phyloP scores from a whole-genome alignment of 345 rosid species.

The Citrus glauca region DNA sequence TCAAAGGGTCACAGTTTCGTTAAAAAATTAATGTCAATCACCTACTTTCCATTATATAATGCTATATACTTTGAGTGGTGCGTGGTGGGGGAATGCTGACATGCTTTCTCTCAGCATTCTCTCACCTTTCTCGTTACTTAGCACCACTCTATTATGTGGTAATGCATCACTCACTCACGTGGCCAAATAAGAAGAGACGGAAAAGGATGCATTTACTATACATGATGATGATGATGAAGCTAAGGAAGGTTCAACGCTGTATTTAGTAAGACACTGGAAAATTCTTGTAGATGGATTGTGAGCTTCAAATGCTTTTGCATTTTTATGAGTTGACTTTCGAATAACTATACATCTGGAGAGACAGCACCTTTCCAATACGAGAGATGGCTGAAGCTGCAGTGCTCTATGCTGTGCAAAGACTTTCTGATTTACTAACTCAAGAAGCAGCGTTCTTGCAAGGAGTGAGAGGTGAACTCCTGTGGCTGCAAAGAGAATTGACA shows the following conservation, averaged over 20 bases:
- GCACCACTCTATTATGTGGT: too few species aligned
- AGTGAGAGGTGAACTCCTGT: constrained; percentile 16
- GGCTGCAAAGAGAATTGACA: constrained; percentile 30
- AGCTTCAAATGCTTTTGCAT: not conserved
- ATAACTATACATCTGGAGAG: not conserved
- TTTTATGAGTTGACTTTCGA: not conserved
- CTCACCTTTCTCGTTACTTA: too few species aligned
- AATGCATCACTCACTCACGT: not conserved
- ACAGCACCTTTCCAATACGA: not conserved
- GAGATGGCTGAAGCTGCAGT: constrained; percentile 30
- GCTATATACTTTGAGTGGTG: too few species aligned
- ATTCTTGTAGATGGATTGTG: not conserved
- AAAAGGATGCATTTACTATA: not conserved
- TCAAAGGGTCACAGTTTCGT: not conserved
- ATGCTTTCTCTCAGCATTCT: too few species aligned
- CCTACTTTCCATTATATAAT: not conserved
- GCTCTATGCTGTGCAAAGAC: constrained; percentile 26
- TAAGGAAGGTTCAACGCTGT: not conserved
- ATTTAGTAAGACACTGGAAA: not conserved
- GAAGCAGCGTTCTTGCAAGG: constrained; percentile 9
- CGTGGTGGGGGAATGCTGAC: too few species aligned
- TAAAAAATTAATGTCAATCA: not conserved
- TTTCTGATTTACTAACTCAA: constrained; percentile 16
- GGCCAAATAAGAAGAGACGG: not conserved
- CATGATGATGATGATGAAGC: not conserved